Evolutionary conservation across 2,329 filamentous ascomycete genomes (phyloP), one percentile per base, ranked within the genome.

Genomic region (Fusarium marasasianum): DNA sequence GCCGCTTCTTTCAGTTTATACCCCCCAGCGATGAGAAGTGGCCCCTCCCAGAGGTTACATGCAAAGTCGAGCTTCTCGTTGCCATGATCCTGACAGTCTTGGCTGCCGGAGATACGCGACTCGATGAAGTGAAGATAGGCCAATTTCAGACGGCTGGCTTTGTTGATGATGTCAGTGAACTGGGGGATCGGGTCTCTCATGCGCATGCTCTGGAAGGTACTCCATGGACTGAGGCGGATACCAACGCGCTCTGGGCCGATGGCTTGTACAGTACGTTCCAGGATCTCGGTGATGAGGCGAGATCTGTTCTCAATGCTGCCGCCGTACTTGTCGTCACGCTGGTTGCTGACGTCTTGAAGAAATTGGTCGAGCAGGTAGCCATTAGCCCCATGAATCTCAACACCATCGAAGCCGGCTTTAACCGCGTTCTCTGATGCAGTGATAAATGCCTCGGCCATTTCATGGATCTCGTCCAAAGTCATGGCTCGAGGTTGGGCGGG

Each of bases 371-470:
- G 79, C 1, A 92, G 82, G 69, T 92, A 92, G 0, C 90, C 90
- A 63, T 91, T 90, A 1, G 87, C 88, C 2, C 80, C 86, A 54
- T 89, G 86, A 7, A 86, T 79, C 71, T 95, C 93, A 51, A 95
- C 88, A 1, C 90, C 91, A 75, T 96, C 93, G 38, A 92, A 92
- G 0, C 93, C 93, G 1, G 89, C 90, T 0, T 85, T 83, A 1
- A 93, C 80, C 0, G 92, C 88, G 15, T 89, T 85, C 72, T 85
- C 84, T 0, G 87, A 82, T 0, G 88, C 87, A 0, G 82, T 84
- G 1, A 85, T 87, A 79, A 87, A 94, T 0, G 88, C 88, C 1
- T 81, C 78, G 72, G 92, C 90, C 69, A 91, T 85, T 3, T 86
- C 80, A 54, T 90, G 83, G 58, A 95, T 94, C 33, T 94, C 92